Base-by-base conservation (phyloP, 352 stramenopile species). In the Detonula confervacea region DNA sequence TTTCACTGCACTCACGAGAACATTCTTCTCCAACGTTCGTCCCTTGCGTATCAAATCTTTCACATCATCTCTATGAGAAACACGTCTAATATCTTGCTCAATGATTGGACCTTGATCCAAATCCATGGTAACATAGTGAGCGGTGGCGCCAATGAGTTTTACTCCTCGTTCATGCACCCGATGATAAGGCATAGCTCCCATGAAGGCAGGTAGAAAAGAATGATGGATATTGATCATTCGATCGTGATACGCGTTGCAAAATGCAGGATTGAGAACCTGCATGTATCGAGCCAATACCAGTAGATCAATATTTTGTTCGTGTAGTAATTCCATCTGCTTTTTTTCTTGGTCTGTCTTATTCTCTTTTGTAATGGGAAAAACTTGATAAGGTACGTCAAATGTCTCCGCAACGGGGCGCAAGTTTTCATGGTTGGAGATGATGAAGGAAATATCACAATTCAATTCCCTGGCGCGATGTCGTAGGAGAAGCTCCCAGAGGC, bases 191-290 rank as follows among this genome's bases (percentile, higher is more conserved):
- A 63, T 81, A 2, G 63, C 77, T 27, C 91, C 91, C 25, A 83
- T 84, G 67, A 95, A 95, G 0, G 91, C 90, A 7, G 91, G 91
- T 24, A 95, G 68, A 68, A 95, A 95, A 1, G 86, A 93, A 76
- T 95, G 91, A 77, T 95, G 91, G 44, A 95, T 95, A 63, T 95
- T 95, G 52, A 95, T 95, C 22, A 93, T 90, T 20, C 70, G 72
- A 59, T 91, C 67, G 44, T 74, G 72, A 66, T 84, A 92, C 9
- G 79, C 63, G 30, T 89, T 65, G 54, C 87, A 91, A 59, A 95
- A 95, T 18, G 77, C 63, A 22, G 80, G 61, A 20, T 86, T 86
- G 4, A 95, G 39, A 22, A 95, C 77, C 72, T 95, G 91, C 91
- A 95, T 95, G 72, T 95, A 95, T n/a, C 91, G 57, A 42, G 91